These are phyloP conservation scores for Tephrocybe sp. DNA, from an alignment of 768 basidiomycete genomes.

Conservation along the genomic window DNA sequence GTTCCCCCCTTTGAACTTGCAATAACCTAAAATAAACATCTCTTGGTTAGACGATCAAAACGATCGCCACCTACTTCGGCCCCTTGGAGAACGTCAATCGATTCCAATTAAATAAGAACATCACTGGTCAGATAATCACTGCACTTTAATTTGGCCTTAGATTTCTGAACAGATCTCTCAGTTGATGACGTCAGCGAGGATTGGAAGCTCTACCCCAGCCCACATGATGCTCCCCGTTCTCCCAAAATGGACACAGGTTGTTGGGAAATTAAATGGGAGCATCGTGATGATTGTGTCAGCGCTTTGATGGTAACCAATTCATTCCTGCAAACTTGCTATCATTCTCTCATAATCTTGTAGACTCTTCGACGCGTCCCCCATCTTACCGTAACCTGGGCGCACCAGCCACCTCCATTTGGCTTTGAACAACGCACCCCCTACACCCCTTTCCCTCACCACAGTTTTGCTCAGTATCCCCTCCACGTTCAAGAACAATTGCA, in stretches of 20 bases:
- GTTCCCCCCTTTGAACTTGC: conserved; percentile 6
- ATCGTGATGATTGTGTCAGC: conserved; percentile 72
- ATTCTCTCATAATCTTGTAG: conserved; percentile 38
- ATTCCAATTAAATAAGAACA: conserved; percentile 20
- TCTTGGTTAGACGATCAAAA: conserved; percentile 48
- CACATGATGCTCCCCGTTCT: conserved; percentile 59
- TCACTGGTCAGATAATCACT: conserved; percentile 16
- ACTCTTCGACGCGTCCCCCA: conserved; percentile 70
- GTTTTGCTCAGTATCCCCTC: conserved; percentile 27
- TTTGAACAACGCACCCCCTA: conserved; percentile 18
- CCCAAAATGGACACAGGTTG: conserved; percentile 56
- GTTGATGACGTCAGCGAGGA: conserved; percentile 10
- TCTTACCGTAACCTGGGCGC: conserved; percentile 79
- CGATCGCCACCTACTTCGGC: conserved; percentile 62
- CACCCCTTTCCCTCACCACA: conserved; percentile 16
- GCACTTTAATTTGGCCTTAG: background rate
- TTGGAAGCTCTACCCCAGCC: conserved; percentile 38
- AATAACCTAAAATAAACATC: background rate
- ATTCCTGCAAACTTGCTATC: no score
- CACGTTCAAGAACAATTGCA: conserved; percentile 26
- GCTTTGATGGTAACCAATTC: conserved; percentile 61
- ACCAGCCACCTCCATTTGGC: conserved; percentile 43
- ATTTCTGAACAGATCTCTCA: background rate
- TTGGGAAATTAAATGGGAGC: conserved; percentile 81
- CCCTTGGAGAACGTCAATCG: conserved; percentile 55